Conservation (phyloP, 1,139 yeast genomes). For the Sugiyamaella xylanicola region DNA sequence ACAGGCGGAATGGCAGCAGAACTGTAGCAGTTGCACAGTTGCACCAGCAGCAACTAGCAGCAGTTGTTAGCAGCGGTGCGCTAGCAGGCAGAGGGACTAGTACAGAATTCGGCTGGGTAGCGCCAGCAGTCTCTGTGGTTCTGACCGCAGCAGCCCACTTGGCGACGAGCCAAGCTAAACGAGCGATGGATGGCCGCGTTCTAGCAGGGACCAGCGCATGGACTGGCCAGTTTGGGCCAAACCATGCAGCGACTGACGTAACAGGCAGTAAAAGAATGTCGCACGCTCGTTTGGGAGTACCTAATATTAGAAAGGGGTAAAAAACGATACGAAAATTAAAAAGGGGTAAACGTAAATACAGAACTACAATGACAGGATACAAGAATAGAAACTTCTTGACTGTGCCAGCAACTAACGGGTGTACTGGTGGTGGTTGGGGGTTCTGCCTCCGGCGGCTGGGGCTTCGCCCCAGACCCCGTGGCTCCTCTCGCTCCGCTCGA, state of each 20-base stretch:
- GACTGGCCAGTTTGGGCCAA: neutral
- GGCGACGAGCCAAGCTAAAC: neutral
- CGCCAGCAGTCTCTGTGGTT: neutral
- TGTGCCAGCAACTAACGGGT: too few species aligned
- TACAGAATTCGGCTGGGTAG: too few species aligned
- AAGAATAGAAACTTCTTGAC: neutral
- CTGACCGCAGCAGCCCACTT: neutral
- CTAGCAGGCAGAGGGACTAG: neutral
- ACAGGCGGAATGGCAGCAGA: too few species aligned
- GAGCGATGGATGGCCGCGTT: conserved; percentile 1
- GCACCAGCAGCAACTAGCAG: neutral
- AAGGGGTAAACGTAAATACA: neutral
- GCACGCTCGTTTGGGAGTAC: neutral
- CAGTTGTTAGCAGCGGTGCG: neutral
- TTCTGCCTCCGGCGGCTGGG: neutral
- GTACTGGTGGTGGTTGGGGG: too few species aligned
- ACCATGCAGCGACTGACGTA: neutral
- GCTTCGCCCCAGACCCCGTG: conserved; percentile 1
- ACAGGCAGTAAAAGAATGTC: neutral
- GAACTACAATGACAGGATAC: neutral
- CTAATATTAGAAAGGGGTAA: neutral
- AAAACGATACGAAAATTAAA: neutral
- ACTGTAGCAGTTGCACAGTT: too few species aligned
- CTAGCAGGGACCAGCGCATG: neutral
- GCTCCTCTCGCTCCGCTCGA: neutral